These are phyloP conservation scores for Lolium rigidum DNA, from an alignment of 176 grass and related monocot genomes.

Conservation along the genomic window DNA sequence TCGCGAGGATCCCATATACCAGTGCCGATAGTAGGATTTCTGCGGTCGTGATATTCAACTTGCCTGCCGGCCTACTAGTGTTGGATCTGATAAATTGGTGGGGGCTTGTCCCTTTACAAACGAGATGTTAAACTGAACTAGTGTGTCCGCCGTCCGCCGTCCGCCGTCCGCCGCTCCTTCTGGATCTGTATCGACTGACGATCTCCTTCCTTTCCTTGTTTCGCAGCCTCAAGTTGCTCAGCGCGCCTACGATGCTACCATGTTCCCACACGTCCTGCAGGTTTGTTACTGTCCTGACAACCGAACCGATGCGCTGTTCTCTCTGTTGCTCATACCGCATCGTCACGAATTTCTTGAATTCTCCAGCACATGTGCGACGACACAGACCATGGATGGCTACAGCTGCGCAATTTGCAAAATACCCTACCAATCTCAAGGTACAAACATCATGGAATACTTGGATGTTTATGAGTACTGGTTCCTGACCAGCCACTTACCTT, in stretches of 20 bases:
- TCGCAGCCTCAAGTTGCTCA: conserved; percentile 83
- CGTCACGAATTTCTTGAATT: conserved; percentile 35
- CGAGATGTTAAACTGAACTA: too few relatives aligned
- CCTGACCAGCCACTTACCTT: background rate
- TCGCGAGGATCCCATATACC: background rate
- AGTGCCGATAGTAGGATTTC: background rate
- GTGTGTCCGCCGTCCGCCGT: background rate
- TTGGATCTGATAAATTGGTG: too few relatives aligned
- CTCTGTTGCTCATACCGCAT: background rate
- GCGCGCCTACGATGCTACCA: conserved; percentile 70
- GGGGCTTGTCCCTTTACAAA: too few relatives aligned
- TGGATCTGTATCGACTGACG: background rate
- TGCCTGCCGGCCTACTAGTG: too few relatives aligned
- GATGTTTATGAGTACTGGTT: background rate
- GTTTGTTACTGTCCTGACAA: conserved; percentile 11
- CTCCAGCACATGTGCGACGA: conserved; percentile 67
- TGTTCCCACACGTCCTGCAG: conserved; percentile 95
- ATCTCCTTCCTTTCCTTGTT: background rate
- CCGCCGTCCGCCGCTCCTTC: background rate
- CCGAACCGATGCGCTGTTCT: conserved; percentile 3
- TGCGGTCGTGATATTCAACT: too few relatives aligned
- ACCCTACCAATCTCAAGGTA: conserved; percentile 71
- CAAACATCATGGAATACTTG: background rate
- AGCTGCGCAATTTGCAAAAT: conserved; percentile 83
- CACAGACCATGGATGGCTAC: conserved; percentile 46